A percentile compares a stretch with the other conserved stretches of the same genome.
phyloP scores from a whole-genome alignment of 768 basidiomycete genomes.

The Phanerochaete carnosa region DNA sequence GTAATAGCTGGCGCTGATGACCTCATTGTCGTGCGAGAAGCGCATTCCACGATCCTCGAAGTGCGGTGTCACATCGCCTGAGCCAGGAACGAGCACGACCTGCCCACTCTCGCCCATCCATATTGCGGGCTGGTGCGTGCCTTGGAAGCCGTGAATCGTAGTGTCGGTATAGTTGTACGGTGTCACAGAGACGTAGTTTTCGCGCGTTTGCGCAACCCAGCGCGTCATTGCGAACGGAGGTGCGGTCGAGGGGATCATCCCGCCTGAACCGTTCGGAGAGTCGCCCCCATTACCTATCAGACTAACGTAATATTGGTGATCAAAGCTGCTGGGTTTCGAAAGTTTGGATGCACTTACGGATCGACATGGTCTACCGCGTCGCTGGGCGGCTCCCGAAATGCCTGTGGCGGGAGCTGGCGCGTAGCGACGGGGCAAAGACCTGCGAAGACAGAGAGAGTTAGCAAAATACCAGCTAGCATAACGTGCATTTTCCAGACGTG shows the following conservation, averaged over 20 bases:
- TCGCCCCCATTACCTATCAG: slow-evolving; percentile 74
- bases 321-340: not conserved
- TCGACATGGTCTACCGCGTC: slow-evolving; percentile 43
- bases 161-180: slow-evolving; percentile 66
- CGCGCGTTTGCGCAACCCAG: slow-evolving; percentile 79
- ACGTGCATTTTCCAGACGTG: no score
- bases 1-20: slow-evolving; percentile 53
- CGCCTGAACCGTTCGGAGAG: slow-evolving; percentile 67
- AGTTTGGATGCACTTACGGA: slow-evolving; percentile 31
- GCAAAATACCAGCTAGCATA: no score
- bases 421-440: no score
- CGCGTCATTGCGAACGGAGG: slow-evolving; percentile 86
- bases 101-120: slow-evolving; percentile 85
- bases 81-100: slow-evolving; percentile 58
- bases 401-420: slow-evolving; percentile 2
- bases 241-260: slow-evolving; percentile 74
- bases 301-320: slow-evolving; percentile 21
- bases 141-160: slow-evolving; percentile 70
- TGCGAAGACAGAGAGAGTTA: no score
- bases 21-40: slow-evolving; percentile 46
- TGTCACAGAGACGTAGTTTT: slow-evolving; percentile 71
- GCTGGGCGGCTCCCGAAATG: slow-evolving; percentile 27
- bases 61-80: slow-evolving; percentile 42
- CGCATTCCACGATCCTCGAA: slow-evolving; percentile 60
- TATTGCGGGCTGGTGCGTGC: slow-evolving; percentile 81